Conservation (phyloP, 2,329 filamentous ascomycete species). For the Cordyceps farinosa region DNA sequence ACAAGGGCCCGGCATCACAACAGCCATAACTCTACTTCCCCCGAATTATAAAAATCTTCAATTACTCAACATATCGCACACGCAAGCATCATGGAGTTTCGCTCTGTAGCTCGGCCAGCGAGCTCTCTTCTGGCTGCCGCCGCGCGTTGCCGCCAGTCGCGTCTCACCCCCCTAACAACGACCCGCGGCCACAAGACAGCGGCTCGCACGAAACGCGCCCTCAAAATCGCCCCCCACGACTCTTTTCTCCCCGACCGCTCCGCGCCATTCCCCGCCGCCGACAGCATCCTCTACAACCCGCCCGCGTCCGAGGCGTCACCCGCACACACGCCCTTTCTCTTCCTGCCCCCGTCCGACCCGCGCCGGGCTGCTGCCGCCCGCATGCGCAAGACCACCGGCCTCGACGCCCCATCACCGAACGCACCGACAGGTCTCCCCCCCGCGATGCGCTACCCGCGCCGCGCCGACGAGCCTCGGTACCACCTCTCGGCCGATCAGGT, state of each 20-base stretch:
- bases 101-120: conserved; percentile 33
- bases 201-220: conserved; percentile 51
- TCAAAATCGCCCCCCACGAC: conserved; percentile 58
- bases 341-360: conserved; percentile 56
- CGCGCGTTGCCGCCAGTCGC: background rate
- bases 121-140: conserved; percentile 30
- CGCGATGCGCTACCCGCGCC: conserved; percentile 32
- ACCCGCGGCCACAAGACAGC: conserved; percentile 48
- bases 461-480: conserved; percentile 37
- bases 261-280: conserved; percentile 29
- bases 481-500: conserved; percentile 55
- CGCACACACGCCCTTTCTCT: conserved; percentile 63
- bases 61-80: background rate
- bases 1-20: background rate
- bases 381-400: conserved; percentile 38
- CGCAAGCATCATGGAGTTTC: conserved; percentile 33
- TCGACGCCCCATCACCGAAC: conserved; percentile 21
- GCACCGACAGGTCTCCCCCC: conserved; percentile 32
- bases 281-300: conserved; percentile 55
- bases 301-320: conserved; percentile 54
- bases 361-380: conserved; percentile 48
- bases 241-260: conserved; percentile 50
- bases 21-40: background rate
- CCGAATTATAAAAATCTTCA: too few species aligned
- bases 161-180: conserved; percentile 26